These are phyloP conservation scores for Smittium culicis DNA, from an alignment of 371 early-diverging fungal species.

Conservation along the genomic window DNA sequence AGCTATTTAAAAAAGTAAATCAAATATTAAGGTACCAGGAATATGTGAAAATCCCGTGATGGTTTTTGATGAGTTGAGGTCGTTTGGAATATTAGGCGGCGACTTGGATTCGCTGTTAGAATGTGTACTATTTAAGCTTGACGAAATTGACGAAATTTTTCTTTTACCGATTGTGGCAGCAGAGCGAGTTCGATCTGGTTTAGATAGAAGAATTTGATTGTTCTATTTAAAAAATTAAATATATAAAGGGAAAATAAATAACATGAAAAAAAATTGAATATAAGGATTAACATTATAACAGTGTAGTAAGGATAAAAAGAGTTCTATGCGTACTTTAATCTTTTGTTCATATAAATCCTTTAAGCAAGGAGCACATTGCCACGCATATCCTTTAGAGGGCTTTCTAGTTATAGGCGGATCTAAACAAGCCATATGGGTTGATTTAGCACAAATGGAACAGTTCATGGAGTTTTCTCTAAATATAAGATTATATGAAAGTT, in stretches of 20 bases:
- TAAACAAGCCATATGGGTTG: constrained; percentile 59
- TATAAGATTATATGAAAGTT: neutral
- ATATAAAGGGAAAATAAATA: too few species aligned
- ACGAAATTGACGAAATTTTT: neutral
- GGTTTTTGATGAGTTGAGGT: too few species aligned
- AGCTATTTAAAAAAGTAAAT: too few species aligned
- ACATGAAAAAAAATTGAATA: too few species aligned
- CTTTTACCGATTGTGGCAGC: neutral
- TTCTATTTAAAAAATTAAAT: too few species aligned
- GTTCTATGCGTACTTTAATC: neutral
- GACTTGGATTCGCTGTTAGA: too few species aligned
- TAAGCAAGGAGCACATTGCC: constrained; percentile 62
- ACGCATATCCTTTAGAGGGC: constrained; percentile 66
- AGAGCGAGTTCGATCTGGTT: neutral
- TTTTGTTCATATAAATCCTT: constrained; percentile 20
- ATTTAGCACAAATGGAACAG: constrained; percentile 53
- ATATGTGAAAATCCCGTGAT: too few species aligned
- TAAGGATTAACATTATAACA: too few species aligned
- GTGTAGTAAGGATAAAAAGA: neutral
- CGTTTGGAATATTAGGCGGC: too few species aligned
- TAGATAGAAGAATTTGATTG: neutral
- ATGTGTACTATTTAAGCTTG: too few species aligned
- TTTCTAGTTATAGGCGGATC: constrained; percentile 56
- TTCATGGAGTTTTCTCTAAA: constrained; percentile 38
- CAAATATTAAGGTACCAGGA: too few species aligned